These are phyloP conservation scores for Hymenoscyphus occultus DNA, from an alignment of 2,329 filamentous ascomycete genomes.

Conservation along the genomic window DNA sequence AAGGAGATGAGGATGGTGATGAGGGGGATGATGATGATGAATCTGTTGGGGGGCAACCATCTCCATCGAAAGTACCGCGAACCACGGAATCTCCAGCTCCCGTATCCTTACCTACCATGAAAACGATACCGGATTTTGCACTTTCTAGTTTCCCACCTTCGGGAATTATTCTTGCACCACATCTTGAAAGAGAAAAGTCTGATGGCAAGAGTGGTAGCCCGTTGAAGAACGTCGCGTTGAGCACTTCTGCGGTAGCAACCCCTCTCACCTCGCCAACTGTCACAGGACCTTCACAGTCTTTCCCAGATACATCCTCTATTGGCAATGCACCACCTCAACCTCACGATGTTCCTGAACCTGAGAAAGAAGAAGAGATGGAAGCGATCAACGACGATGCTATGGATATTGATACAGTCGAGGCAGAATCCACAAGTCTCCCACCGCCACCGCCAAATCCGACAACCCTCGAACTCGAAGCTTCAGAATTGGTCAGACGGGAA, in stretches of 20 bases:
- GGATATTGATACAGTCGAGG: slow-evolving; percentile 19
- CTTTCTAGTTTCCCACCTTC: slow-evolving; percentile 18
- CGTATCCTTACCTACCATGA: slow-evolving; percentile 14
- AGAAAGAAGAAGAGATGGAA: not conserved
- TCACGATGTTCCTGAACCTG: not conserved
- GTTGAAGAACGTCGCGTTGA: slow-evolving; percentile 31
- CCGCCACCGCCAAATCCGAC: slow-evolving; percentile 25
- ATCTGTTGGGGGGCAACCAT: slow-evolving; percentile 34
- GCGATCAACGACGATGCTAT: slow-evolving; percentile 24
- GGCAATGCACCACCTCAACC: not conserved
- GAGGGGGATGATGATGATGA: slow-evolving; percentile 50
- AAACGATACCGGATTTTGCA: slow-evolving; percentile 17
- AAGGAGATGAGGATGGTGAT: slow-evolving; percentile 36
- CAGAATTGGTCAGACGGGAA: slow-evolving; percentile 19
- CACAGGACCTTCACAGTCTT: slow-evolving; percentile 2
- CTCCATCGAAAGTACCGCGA: slow-evolving; percentile 32
- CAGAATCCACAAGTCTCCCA: slow-evolving; percentile 20
- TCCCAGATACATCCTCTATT: slow-evolving; percentile 4
- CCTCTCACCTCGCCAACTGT: slow-evolving; percentile 24
- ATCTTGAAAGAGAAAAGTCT: slow-evolving; percentile 19
- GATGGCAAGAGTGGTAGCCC: slow-evolving; percentile 32
- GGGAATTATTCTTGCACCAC: slow-evolving; percentile 14
- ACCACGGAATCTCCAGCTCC: slow-evolving; percentile 23
- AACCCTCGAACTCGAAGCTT: slow-evolving; percentile 14
- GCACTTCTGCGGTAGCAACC: slow-evolving; percentile 31